Evolutionary conservation across 176 grass and related monocot genomes (phyloP).

Genomic region (Alopecurus myosuroides): DNA sequence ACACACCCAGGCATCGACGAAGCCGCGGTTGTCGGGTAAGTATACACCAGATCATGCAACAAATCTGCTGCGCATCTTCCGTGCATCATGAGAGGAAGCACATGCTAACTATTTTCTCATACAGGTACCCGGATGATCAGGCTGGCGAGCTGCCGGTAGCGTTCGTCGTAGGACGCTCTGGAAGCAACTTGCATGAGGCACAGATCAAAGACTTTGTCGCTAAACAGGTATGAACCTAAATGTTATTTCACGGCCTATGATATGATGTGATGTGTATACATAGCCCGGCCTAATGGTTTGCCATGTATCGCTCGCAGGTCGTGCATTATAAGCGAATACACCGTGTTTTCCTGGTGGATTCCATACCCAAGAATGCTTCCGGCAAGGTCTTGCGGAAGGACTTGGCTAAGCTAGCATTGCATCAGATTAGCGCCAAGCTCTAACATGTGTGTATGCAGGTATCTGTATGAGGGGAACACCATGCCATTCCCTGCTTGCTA

Average conservation of each 20-base stretch:
- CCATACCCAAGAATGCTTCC: constrained; percentile 44
- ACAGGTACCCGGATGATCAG: constrained; percentile 36
- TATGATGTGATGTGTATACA: neutral
- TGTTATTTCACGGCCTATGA: neutral
- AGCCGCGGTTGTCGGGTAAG: constrained; percentile 46
- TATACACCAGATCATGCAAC: neutral
- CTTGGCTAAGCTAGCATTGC: constrained; percentile 23
- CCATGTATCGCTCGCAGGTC: constrained; percentile 16
- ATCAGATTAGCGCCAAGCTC: constrained; percentile 24
- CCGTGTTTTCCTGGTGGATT: constrained; percentile 35
- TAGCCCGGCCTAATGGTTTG: neutral
- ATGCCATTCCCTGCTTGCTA: neutral
- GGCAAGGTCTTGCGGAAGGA: constrained; percentile 53
- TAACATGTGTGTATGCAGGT: neutral
- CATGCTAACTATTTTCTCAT: neutral
- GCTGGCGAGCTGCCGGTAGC: constrained; percentile 43
- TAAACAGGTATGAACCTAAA: constrained; percentile 24
- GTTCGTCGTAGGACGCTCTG: constrained; percentile 10
- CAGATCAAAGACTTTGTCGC: constrained; percentile 40
- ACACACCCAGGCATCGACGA: constrained; percentile 42
- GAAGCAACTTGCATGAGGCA: constrained; percentile 6
- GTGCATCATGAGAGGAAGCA: neutral
- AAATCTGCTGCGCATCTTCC: neutral
- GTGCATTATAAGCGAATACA: constrained; percentile 50
- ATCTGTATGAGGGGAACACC: neutral